Evolutionary conservation across 768 basidiomycete genomes (phyloP).

Genomic region (Boletus insuetus): DNA sequence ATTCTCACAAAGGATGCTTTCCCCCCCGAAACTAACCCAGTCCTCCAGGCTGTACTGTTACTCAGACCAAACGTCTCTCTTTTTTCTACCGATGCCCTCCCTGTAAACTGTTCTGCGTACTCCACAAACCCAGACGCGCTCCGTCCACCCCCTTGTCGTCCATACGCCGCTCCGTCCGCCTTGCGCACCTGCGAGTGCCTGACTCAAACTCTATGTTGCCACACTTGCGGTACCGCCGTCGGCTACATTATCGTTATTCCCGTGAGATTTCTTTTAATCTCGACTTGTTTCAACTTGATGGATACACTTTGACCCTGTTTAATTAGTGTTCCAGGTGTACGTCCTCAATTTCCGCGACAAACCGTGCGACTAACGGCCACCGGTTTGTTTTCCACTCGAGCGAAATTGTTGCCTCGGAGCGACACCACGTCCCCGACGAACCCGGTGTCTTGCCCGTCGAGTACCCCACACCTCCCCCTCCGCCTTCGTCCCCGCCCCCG

Average conservation of each 20-base stretch:
- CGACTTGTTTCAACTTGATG: slow-evolving; percentile 2
- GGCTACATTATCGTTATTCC: slow-evolving; percentile 83
- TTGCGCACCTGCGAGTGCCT: slow-evolving; percentile 79
- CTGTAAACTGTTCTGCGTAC: slow-evolving; percentile 72
- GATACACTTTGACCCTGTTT: slow-evolving; percentile 12
- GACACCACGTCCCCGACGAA: slow-evolving; percentile 62
- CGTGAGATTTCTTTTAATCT: slow-evolving; percentile 26
- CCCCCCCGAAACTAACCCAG: slow-evolving; percentile 2
- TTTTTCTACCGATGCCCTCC: slow-evolving; percentile 79
- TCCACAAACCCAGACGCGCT: slow-evolving; percentile 45
- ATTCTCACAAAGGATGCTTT: not conserved
- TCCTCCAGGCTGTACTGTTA: slow-evolving; percentile 71
- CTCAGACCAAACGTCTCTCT: slow-evolving; percentile 78
- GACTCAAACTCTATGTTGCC: slow-evolving; percentile 78
- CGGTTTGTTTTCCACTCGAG: slow-evolving; percentile 83
- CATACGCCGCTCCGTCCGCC: slow-evolving; percentile 30
- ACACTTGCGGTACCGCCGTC: slow-evolving; percentile 68
- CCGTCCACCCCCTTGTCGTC: slow-evolving; percentile 38
- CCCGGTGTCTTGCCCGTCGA: slow-evolving; percentile 55
- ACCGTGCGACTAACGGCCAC: slow-evolving; percentile 79
- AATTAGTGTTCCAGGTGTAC: slow-evolving; percentile 68
- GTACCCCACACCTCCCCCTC: slow-evolving; percentile 29
- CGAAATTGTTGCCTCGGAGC: slow-evolving; percentile 61
- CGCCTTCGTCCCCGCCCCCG: slow-evolving; percentile 33
- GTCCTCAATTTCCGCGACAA: slow-evolving; percentile 60